Evolutionary conservation across 1,284 basidiomycete genomes (phyloP).

Genomic region (Moesziomyces antarcticus): DNA sequence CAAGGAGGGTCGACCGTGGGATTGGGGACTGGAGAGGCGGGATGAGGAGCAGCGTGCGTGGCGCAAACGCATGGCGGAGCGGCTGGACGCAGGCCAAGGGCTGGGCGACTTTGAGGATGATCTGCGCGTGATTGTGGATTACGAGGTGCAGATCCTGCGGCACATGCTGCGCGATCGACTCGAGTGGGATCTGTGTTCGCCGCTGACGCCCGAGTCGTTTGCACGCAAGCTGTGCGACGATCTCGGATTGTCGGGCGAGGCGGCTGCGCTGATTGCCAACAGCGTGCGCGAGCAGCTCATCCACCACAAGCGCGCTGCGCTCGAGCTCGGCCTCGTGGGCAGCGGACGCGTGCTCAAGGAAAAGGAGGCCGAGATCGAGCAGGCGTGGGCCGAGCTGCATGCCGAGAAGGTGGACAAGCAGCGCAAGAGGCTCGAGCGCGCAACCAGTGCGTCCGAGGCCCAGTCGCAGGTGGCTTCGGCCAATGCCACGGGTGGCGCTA

Average conservation of each 20-base stretch:
- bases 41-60: constrained; percentile 27
- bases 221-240: constrained; percentile 83
- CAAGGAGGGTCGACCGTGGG: constrained; percentile 43
- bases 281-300: constrained; percentile 94
- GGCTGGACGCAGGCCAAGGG: constrained; percentile 25
- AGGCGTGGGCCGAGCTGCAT: constrained; percentile 53
- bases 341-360: constrained; percentile 50
- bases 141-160: constrained; percentile 96
- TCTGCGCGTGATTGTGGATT: constrained; percentile 68
- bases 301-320: constrained; percentile 89
- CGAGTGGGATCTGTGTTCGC: constrained; percentile 96
- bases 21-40: constrained; percentile 32
- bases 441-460: constrained; percentile 6
- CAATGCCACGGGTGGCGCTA: constrained; percentile 13
- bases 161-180: constrained; percentile 92
- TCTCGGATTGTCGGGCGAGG: constrained; percentile 87
- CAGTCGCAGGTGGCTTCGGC: constrained; percentile 7
- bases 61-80: constrained; percentile 34
- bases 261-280: constrained; percentile 86
- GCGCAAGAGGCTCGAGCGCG: constrained; percentile 24
- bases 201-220: constrained; percentile 88
- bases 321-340: constrained; percentile 89
- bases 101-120: constrained; percentile 61
- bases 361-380: constrained; percentile 52
- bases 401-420: constrained; percentile 68